Percentiles rank a stretch among this genome's conserved stretches.
Evolutionary conservation across 1,284 basidiomycete species (phyloP).

Genomic region (Ganoderma sinense): DNA sequence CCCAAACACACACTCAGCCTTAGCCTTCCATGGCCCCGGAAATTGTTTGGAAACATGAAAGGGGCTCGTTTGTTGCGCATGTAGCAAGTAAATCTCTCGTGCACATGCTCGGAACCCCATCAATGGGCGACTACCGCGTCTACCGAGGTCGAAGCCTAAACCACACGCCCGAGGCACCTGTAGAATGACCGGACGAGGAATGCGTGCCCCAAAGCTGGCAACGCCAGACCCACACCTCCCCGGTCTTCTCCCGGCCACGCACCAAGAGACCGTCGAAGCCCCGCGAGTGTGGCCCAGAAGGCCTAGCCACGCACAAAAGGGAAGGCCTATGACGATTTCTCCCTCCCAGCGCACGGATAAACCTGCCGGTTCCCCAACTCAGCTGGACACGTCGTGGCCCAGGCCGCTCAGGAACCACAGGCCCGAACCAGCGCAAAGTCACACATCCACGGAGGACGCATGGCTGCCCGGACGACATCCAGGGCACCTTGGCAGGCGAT

Average conservation of each 20-base stretch:
- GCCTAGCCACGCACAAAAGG: background rate
- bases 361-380: background rate
- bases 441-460: background rate
- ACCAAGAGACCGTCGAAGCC: background rate
- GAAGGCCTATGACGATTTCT: background rate
- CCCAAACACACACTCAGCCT: background rate
- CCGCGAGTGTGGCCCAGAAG: background rate
- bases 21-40: background rate
- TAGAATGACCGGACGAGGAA: conserved; percentile 2
- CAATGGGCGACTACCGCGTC: background rate
- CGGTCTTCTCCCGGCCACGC: background rate
- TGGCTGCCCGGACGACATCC: background rate
- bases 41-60: background rate
- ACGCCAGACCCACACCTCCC: background rate
- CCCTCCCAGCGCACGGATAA: background rate
- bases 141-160: background rate
- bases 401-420: background rate
- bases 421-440: background rate
- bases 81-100: background rate
- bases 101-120: background rate
- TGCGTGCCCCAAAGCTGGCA: background rate
- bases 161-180: background rate
- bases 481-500: background rate
- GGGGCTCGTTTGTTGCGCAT: background rate
- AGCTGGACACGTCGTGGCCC: background rate